Conservation (phyloP, 768 basidiomycete species). For the Psilocybe tampanensis region DNA sequence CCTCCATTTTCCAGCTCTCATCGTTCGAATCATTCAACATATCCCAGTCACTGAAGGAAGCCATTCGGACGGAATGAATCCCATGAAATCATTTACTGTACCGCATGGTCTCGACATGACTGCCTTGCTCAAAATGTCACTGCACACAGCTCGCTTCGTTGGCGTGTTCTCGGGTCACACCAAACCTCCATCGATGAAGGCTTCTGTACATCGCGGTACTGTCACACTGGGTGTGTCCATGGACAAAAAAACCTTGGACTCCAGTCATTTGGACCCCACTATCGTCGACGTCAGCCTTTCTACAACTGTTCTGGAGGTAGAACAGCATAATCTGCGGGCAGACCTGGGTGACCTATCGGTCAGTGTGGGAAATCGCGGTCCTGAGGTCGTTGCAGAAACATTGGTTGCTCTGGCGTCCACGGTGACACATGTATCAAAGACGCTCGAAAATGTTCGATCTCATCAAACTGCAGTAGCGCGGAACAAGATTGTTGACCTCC, state of each 20-base stretch:
- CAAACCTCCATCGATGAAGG: slow-evolving; percentile 18
- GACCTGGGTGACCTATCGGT: slow-evolving; percentile 22
- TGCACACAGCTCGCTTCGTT: slow-evolving; percentile 23
- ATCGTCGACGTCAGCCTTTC: slow-evolving; percentile 28
- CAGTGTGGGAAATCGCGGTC: slow-evolving; percentile 42
- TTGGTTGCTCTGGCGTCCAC: slow-evolving; percentile 30
- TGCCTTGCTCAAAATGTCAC: slow-evolving; percentile 24
- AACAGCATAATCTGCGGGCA: slow-evolving; percentile 7
- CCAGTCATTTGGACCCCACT: slow-evolving; percentile 23
- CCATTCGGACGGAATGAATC: slow-evolving; percentile 27
- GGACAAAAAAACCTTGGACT: slow-evolving; percentile 31
- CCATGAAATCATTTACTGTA: slow-evolving; percentile 15
- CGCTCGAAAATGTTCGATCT: slow-evolving; percentile 22
- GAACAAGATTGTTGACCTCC: slow-evolving; percentile 47
- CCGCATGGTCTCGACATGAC: slow-evolving; percentile 35
- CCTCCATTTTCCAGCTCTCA: slow-evolving; percentile 39
- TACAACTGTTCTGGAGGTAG: slow-evolving; percentile 13
- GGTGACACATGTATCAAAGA: slow-evolving; percentile 24
- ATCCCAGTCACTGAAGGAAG: slow-evolving; percentile 38
- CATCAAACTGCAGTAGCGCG: slow-evolving; percentile 30
- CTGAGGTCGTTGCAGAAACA: slow-evolving; percentile 40
- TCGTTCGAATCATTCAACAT: slow-evolving; percentile 50
- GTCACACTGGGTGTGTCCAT: slow-evolving; percentile 30
- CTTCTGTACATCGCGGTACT: slow-evolving; percentile 23
- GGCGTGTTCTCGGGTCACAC: slow-evolving; percentile 19